Evolutionary conservation across 2,329 filamentous ascomycete genomes (phyloP).

Genomic region (Alternaria gaisen): DNA sequence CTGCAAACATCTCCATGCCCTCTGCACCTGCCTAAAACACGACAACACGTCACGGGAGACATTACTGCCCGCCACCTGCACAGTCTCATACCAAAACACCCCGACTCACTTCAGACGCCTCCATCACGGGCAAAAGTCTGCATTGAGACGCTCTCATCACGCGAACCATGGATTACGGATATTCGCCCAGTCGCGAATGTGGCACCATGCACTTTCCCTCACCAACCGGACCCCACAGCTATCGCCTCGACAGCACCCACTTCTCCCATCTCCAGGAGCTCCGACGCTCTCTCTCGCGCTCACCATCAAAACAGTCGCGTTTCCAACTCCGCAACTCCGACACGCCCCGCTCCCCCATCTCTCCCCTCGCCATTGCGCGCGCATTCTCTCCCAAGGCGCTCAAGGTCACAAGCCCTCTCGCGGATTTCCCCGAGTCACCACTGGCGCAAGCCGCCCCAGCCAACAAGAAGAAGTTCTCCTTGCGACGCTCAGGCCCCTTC

Average conservation of each 20-base stretch:
- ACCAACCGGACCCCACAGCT: conserved; percentile 73
- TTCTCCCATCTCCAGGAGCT: conserved; percentile 83
- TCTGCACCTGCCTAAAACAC: conserved; percentile 27
- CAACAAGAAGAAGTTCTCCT: conserved; percentile 66
- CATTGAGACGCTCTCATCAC: conserved; percentile 11
- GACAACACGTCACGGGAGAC: conserved; percentile 13
- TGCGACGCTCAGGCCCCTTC: conserved; percentile 59
- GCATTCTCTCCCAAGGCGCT: conserved; percentile 54
- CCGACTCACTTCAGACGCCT: conserved; percentile 4
- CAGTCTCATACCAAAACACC: conserved; percentile 15
- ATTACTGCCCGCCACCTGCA: conserved; percentile 23
- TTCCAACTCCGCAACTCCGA: conserved; percentile 70
- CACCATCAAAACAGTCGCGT: conserved; percentile 81
- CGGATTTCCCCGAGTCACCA: conserved; percentile 67
- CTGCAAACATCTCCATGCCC: conserved; percentile 32
- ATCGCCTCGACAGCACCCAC: conserved; percentile 75
- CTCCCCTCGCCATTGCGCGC: conserved; percentile 55
- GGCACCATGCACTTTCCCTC: conserved; percentile 88
- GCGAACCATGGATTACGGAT: conserved; percentile 58
- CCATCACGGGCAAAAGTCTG: conserved; percentile 8
- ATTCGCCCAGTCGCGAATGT: conserved; percentile 65
- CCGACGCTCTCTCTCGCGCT: conserved; percentile 86
- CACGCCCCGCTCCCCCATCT: conserved; percentile 52
- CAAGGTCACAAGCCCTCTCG: conserved; percentile 59
- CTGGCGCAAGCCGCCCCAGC: conserved; percentile 65